Conservation (phyloP, 2,329 filamentous ascomycete genomes). For the Alternaria metachromatica region DNA sequence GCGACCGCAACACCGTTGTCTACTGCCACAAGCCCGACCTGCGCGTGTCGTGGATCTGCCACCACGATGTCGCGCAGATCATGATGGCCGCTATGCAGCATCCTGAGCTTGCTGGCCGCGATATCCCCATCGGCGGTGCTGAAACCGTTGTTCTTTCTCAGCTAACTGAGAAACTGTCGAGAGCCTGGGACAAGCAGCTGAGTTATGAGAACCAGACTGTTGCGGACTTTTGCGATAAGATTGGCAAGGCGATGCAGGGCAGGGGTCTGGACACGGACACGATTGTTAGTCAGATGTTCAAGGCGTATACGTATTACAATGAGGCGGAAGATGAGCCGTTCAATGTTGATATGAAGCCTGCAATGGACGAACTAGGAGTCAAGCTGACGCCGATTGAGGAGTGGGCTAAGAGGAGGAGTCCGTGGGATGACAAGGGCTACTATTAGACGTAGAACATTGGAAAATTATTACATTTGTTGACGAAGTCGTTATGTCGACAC, state of each 20-base stretch:
- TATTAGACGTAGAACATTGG: background rate
- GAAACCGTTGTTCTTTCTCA: conserved; percentile 45
- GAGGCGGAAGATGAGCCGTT: conserved; percentile 49
- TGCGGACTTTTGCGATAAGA: conserved; percentile 35
- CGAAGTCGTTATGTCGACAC: background rate
- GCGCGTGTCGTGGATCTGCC: conserved; percentile 51
- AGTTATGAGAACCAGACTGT: conserved; percentile 43
- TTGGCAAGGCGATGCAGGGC: conserved; percentile 42
- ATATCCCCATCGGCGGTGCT: conserved; percentile 47
- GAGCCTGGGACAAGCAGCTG: conserved; percentile 43
- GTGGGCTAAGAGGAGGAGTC: conserved; percentile 41
- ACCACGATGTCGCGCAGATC: conserved; percentile 49
- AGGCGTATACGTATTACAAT: conserved; percentile 52
- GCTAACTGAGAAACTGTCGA: conserved; percentile 43
- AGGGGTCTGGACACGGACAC: conserved; percentile 46
- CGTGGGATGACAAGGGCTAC: conserved; percentile 26
- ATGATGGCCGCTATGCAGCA: conserved; percentile 47
- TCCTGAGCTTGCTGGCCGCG: conserved; percentile 44
- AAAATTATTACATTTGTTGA: background rate
- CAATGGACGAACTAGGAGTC: conserved; percentile 43
- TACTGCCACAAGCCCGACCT: conserved; percentile 51
- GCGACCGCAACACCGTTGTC: conserved; percentile 44
- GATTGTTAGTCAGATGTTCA: conserved; percentile 50
- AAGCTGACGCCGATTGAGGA: conserved; percentile 46
- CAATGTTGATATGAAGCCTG: conserved; percentile 46